Percentiles rank a stretch among this genome's conserved stretches.
phyloP scores from a whole-genome alignment of 23 red algal species.

The Gracilaria vermiculophylla region DNA sequence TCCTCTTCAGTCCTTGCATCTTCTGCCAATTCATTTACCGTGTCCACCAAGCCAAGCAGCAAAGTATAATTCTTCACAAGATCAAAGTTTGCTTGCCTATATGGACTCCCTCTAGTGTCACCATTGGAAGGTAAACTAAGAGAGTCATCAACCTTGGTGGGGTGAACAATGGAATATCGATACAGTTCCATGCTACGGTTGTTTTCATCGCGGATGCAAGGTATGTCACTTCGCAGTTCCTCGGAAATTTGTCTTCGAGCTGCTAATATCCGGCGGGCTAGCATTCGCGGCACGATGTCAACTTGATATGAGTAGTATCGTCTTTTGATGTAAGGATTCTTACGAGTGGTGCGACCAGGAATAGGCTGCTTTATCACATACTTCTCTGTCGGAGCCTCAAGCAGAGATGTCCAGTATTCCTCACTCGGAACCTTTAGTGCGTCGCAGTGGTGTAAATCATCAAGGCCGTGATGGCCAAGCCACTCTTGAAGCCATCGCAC shows the following conservation, averaged over 20 bases:
- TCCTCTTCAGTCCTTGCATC: not conserved
- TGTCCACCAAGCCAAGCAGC: slow-evolving; percentile 24
- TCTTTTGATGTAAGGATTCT: slow-evolving; percentile 48
- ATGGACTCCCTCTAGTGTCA: slow-evolving; percentile 33
- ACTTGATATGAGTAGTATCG: slow-evolving; percentile 49
- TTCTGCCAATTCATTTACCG: not conserved
- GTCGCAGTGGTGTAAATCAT: slow-evolving; percentile 53
- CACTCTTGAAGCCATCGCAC: slow-evolving; percentile 44
- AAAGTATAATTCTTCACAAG: slow-evolving; percentile 57
- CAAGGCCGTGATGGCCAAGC: slow-evolving; percentile 30
- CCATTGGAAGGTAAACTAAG: slow-evolving; percentile 25
- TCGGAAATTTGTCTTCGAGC: slow-evolving; percentile 56
- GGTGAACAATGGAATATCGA: slow-evolving; percentile 20
- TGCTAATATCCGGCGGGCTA: slow-evolving; percentile 34
- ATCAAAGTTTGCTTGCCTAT: slow-evolving; percentile 54
- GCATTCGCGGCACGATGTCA: slow-evolving; percentile 50
- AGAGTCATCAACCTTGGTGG: not conserved
- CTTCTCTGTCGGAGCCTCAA: slow-evolving; percentile 12
- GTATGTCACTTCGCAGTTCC: slow-evolving; percentile 22
- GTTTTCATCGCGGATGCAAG: slow-evolving; percentile 27
- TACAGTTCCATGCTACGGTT: slow-evolving; percentile 22
- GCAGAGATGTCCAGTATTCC: slow-evolving; percentile 9
- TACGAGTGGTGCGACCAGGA: slow-evolving; percentile 36
- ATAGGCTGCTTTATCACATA: slow-evolving; percentile 39
- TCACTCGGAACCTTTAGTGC: slow-evolving; percentile 22